Evolutionary conservation across 169 alveolate species (phyloP).

Genomic region (Cryptosporidium baileyi): DNA sequence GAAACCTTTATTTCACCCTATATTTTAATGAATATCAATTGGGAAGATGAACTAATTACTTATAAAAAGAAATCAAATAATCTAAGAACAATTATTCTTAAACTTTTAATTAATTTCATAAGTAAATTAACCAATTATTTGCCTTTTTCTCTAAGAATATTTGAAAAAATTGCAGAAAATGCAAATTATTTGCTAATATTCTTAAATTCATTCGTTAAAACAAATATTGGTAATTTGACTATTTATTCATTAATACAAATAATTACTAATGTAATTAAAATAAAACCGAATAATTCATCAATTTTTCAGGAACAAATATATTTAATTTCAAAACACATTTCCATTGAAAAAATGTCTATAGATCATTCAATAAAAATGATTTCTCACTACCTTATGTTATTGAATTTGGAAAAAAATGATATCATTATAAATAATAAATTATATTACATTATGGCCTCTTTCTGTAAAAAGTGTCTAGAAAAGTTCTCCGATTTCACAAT

Average conservation of each 20-base stretch:
- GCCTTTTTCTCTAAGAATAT: slow-evolving; percentile 2
- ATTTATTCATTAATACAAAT: not conserved
- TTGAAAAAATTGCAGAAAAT: not conserved
- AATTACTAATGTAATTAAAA: not conserved
- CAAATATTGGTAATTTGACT: not conserved
- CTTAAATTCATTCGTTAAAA: not conserved
- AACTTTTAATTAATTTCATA: not conserved
- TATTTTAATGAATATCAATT: not conserved
- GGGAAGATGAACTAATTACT: not conserved
- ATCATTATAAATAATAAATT: not conserved
- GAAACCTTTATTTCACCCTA: slow-evolving; percentile 1
- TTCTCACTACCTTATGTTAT: too few species aligned
- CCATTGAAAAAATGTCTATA: too few species aligned
- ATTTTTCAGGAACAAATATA: not conserved
- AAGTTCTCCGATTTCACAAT: not conserved
- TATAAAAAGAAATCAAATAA: not conserved
- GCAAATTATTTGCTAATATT: not conserved
- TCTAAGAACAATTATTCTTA: not conserved
- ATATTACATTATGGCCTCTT: not conserved
- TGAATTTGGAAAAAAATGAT: not conserved
- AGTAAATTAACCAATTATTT: slow-evolving; percentile 3
- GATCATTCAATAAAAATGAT: too few species aligned
- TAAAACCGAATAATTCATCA: not conserved
- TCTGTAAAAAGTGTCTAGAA: not conserved
- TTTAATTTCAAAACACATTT: not conserved